These are phyloP conservation scores for Liriodendron chinense DNA, from an alignment of 164 flowering plant species.

Conservation along the genomic window DNA sequence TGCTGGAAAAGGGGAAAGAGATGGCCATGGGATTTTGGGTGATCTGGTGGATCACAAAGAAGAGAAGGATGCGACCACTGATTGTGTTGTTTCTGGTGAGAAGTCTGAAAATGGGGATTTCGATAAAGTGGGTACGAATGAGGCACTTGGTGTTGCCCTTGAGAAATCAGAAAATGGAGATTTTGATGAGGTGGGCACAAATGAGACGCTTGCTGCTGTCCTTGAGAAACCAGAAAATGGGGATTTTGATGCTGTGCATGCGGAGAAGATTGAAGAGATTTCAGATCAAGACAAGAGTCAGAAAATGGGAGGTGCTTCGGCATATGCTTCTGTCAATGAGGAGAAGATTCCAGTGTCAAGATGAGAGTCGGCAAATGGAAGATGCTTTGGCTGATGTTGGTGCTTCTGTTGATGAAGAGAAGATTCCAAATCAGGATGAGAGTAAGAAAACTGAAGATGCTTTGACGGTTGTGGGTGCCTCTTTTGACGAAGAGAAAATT, in stretches of 20 bases:
- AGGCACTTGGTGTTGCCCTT: not conserved
- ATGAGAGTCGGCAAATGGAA: constrained; percentile 12
- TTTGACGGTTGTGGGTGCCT: not conserved
- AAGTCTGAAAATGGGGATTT: constrained; percentile 9
- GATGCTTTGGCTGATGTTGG: constrained; percentile 10
- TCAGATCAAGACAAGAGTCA: constrained; percentile 13
- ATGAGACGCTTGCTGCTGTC: constrained; percentile 6
- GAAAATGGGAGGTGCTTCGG: not conserved
- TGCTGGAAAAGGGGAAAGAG: not conserved
- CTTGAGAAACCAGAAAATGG: constrained; percentile 12
- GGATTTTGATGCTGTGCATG: constrained; percentile 16
- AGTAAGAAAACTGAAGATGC: not conserved
- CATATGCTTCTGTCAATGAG: not conserved
- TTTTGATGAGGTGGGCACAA: not conserved
- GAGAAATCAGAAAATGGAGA: constrained; percentile 7
- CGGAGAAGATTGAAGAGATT: constrained; percentile 12
- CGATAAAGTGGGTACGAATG: not conserved
- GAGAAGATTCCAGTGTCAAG: not conserved
- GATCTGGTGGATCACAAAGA: not conserved
- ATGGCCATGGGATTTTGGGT: not conserved
- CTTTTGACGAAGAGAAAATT: not conserved
- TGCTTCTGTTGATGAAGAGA: not conserved
- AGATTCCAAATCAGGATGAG: not conserved
- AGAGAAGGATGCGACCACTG: not conserved
- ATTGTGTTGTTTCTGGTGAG: constrained; percentile 4